These are phyloP conservation scores for Westerdykella aurantiaca DNA, from an alignment of 2,329 filamentous ascomycete species.

Conservation along the genomic window DNA sequence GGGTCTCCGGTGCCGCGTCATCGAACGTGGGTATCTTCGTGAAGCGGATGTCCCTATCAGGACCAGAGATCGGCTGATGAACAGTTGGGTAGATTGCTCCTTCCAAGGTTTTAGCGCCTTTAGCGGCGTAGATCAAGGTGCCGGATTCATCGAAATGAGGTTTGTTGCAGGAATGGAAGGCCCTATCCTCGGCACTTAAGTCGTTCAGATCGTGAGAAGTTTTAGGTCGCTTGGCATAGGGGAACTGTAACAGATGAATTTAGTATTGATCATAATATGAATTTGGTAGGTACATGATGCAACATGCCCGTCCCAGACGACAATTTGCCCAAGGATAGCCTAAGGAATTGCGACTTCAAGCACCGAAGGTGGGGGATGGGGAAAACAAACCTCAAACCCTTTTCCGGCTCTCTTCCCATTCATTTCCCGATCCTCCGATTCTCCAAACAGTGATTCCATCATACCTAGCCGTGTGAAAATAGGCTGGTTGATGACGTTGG, in stretches of 20 bases:
- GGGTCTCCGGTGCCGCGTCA: slow-evolving; percentile 49
- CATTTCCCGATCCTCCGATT: slow-evolving; percentile 49
- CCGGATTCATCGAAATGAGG: slow-evolving; percentile 74
- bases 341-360: slow-evolving; percentile 39
- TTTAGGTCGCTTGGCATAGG: slow-evolving; percentile 74
- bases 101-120: slow-evolving; percentile 39
- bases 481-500: slow-evolving; percentile 43
- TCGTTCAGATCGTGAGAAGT: slow-evolving; percentile 58
- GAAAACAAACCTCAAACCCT: slow-evolving; percentile 85
- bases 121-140: slow-evolving; percentile 60
- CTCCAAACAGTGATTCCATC: slow-evolving; percentile 91
- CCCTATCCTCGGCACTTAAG: slow-evolving; percentile 58
- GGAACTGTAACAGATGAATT: slow-evolving; percentile 60
- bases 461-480: slow-evolving; percentile 89
- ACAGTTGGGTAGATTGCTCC: slow-evolving; percentile 51
- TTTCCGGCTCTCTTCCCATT: slow-evolving; percentile 49
- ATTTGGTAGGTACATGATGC: slow-evolving; percentile 40
- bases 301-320: slow-evolving; percentile 19
- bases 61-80: slow-evolving; percentile 56
- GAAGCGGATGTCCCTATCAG: slow-evolving; percentile 59
- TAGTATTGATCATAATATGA: slow-evolving; percentile 20
- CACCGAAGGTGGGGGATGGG: slow-evolving; percentile 37
- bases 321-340: slow-evolving; percentile 29
- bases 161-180: slow-evolving; percentile 68
- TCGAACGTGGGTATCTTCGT: slow-evolving; percentile 53